phyloP scores from a whole-genome alignment of 1,284 basidiomycete species.

The Cutaneotrichosporon arboriforme region DNA sequence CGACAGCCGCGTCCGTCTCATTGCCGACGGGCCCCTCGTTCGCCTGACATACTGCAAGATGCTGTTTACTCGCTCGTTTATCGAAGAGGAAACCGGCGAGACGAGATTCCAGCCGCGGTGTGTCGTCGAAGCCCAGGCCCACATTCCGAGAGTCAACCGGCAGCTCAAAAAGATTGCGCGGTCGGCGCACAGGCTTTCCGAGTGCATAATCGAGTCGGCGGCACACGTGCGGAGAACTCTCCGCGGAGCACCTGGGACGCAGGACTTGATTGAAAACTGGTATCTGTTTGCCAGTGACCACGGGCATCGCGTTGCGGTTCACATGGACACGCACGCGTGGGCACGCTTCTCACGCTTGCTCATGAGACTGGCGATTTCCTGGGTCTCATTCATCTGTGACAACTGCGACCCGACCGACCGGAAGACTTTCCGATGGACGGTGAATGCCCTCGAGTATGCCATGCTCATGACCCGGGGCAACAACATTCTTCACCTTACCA shows the following conservation, averaged over 20 bases:
- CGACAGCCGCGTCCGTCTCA: slow-evolving; percentile 74
- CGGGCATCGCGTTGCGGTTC: slow-evolving; percentile 77
- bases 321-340: slow-evolving; percentile 70
- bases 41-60: slow-evolving; percentile 73
- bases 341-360: slow-evolving; percentile 74
- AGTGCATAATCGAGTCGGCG: slow-evolving; percentile 86
- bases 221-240: slow-evolving; percentile 71
- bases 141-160: slow-evolving; percentile 80
- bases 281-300: slow-evolving; percentile 90
- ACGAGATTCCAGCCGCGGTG: slow-evolving; percentile 42
- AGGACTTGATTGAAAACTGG: slow-evolving; percentile 92
- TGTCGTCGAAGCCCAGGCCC: slow-evolving; percentile 80
- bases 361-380: slow-evolving; percentile 84
- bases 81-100: slow-evolving; percentile 39
- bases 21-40: slow-evolving; percentile 79
- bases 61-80: slow-evolving; percentile 65
- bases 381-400: slow-evolving; percentile 98
- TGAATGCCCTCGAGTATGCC: slow-evolving; percentile 91
- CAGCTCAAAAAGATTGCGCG: slow-evolving; percentile 86
- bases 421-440: slow-evolving; percentile 97
- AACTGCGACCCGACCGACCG: slow-evolving; percentile 95
- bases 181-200: slow-evolving; percentile 81
- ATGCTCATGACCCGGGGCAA: slow-evolving; percentile 82
- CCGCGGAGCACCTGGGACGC: slow-evolving; percentile 58
- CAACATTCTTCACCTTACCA: slow-evolving; percentile 82